Base-by-base conservation (phyloP, 2,329 filamentous ascomycete genomes). In the Penicillium sp. region DNA sequence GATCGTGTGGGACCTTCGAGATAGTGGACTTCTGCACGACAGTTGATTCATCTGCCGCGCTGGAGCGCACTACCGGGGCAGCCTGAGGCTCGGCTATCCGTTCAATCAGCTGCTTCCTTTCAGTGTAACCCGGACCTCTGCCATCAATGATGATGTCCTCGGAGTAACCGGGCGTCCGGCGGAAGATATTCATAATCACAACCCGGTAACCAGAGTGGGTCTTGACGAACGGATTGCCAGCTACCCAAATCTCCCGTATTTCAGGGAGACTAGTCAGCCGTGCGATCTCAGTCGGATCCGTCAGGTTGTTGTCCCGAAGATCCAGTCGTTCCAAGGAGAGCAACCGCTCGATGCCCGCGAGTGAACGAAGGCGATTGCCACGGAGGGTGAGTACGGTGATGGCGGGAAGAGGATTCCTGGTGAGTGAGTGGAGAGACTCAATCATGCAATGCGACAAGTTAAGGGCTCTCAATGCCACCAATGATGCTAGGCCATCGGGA, bases 371-470 rank as follows among this genome's bases (percentile, higher is more conserved):
- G 38, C 91, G 84, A 68, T 99, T 99, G 41, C 83, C 88, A 49
- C 92, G 85, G 47, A 99, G 80, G 64, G 97, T 97, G 49, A 99
- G 77, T 1, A 91, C 91, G 1, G 88, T 95, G 55, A 99, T 95
- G 16, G 93, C 92, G 25, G 93, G 92, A 4, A 99, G 78, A 11
- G 93, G 69, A 62, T 87, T 93, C 55, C 87, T 84, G 2, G 84
- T 84, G 35, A 99, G 77, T 2, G 92, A 95, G 62, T 95, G 88
- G 48, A 99, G 77, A 13, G 90, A 93, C 60, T 92, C 88, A 55
- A 99, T 97, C 91, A 97, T 96, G 77, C 92, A 97, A 63, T 95
- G 88, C 3, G 92, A 95, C 22, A 99, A 78, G 63, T 99, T 97
- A 46, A 99, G 75, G 19, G 93, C 91, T 56, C 91, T 84, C n/a